Base-by-base conservation (phyloP, 2,329 filamentous ascomycete genomes). In the Xylaria sp. region DNA sequence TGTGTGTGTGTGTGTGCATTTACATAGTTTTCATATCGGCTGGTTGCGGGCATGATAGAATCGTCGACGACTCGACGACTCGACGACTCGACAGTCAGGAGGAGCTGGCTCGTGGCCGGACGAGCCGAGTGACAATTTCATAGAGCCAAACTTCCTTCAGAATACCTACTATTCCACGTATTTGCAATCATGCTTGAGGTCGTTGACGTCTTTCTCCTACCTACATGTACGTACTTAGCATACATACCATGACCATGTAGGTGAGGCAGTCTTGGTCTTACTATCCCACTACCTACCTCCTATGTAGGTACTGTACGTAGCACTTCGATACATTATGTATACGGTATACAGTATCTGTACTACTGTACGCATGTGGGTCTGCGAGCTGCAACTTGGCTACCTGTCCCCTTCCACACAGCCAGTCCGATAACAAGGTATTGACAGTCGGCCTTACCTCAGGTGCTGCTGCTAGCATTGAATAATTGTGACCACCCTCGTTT, bases 321-420 rank as follows among this genome's bases (percentile, higher is more conserved):
- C 32, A 5, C 32, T 34, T 5, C 32, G 9, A 34, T 34, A 5
- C 32, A 34, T 34, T n/a, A n/a, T n/a, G n/a, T n/a, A n/a, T n/a
- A n/a, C n/a, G n/a, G n/a, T n/a, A n/a, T 15, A 41, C 36, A 41
- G 36, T 41, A 18, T 18, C 18, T 8, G 36, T 39, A 20, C 0
- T 43, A 46, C 43, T 25, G 43, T 46, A 28, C 7, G 15, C 13
- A 30, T 50, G 55, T 63, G 36, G 60, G 53, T 32, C 34, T 62
- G 60, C 7, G 48, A 55, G 48, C 48, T 32, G 28, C 36, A 65
- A 65, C 56, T 65, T 61, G 67, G 60, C 60, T 64, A 69, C 67
- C 46, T 70, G 68, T 70, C 65, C 65, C 67, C 65, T 68, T 68
- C 62, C 63, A 36, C 52, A 60, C 60, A 53, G 28, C 39, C 59